phyloP scores from a whole-genome alignment of 2,329 filamentous ascomycete genomes.

The Lecanicillium sp. region DNA sequence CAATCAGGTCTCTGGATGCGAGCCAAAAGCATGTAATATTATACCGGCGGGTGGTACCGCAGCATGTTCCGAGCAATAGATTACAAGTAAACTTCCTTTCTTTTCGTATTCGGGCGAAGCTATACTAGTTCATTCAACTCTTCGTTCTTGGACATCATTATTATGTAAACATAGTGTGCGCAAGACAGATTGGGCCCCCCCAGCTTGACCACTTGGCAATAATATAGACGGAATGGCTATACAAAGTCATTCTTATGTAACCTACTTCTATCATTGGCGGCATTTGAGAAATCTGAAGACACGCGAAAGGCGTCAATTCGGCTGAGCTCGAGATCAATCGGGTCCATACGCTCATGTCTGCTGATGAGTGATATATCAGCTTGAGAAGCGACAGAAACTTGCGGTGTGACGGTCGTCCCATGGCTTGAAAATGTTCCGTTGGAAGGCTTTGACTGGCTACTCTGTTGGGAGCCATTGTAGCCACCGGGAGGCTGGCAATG shows the following conservation, averaged over 20 bases:
- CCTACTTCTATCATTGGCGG: neutral
- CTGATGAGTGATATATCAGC: neutral
- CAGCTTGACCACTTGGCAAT: too few relatives aligned
- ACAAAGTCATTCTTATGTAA: constrained; percentile 1
- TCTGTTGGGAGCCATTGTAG: neutral
- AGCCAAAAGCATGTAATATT: too few relatives aligned
- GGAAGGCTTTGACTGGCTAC: constrained; percentile 1
- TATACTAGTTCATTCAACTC: too few relatives aligned
- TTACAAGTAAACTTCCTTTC: constrained; percentile 4
- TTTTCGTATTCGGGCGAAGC: neutral
- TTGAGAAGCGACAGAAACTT: neutral
- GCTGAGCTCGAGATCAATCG: constrained; percentile 14
- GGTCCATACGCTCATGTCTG: constrained; percentile 6
- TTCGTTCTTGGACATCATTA: too few relatives aligned
- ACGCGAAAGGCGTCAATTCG: constrained; percentile 8
- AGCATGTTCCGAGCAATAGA: neutral
- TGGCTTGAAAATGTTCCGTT: neutral
- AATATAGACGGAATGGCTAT: neutral
- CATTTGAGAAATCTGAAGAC: neutral
- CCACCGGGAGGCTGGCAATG: neutral
- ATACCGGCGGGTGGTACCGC: too few relatives aligned
- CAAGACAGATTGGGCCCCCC: too few relatives aligned
- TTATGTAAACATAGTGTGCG: too few relatives aligned
- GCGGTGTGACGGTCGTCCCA: neutral
- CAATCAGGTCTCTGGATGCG: too few relatives aligned